phyloP scores from a whole-genome alignment of 768 basidiomycete genomes.

The Austroboletus festivus region DNA sequence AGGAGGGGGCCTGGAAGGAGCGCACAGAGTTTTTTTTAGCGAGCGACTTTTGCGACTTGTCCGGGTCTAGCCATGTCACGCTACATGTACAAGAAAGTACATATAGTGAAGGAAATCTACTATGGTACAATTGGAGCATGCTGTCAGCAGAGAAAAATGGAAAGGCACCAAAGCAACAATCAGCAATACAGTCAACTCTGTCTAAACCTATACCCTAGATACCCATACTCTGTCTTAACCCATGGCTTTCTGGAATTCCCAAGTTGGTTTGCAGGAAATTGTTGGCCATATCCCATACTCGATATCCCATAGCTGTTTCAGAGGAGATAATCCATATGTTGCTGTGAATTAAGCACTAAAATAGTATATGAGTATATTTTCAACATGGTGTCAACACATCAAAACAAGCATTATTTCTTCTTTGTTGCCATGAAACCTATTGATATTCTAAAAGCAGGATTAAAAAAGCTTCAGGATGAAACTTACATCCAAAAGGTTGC shows the following conservation, averaged over 20 bases:
- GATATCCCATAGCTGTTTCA: not conserved
- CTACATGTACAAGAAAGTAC: too few relatives aligned
- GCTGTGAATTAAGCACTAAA: not conserved
- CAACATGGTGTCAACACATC: too few relatives aligned
- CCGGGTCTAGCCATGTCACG: too few relatives aligned
- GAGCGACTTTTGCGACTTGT: too few relatives aligned
- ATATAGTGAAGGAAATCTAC: too few relatives aligned
- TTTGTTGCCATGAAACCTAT: not conserved
- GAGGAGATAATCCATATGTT: not conserved
- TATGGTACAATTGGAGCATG: too few relatives aligned
- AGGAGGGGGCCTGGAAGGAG: too few relatives aligned
- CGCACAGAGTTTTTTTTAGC: too few relatives aligned
- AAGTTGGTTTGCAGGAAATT: not conserved
- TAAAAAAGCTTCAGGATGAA: not conserved
- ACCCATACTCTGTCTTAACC: not conserved
- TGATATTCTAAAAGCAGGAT: not conserved
- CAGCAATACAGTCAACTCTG: constrained; percentile 1
- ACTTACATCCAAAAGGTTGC: not conserved
- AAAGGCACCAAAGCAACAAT: too few relatives aligned
- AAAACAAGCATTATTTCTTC: not conserved
- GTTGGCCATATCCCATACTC: not conserved
- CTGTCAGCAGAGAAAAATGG: too few relatives aligned
- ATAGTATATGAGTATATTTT: not conserved
- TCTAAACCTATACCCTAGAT: not conserved
- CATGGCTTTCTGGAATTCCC: not conserved